Evolutionary conservation across 768 basidiomycete genomes (phyloP).

Genomic region (Myochromella boudieri): DNA sequence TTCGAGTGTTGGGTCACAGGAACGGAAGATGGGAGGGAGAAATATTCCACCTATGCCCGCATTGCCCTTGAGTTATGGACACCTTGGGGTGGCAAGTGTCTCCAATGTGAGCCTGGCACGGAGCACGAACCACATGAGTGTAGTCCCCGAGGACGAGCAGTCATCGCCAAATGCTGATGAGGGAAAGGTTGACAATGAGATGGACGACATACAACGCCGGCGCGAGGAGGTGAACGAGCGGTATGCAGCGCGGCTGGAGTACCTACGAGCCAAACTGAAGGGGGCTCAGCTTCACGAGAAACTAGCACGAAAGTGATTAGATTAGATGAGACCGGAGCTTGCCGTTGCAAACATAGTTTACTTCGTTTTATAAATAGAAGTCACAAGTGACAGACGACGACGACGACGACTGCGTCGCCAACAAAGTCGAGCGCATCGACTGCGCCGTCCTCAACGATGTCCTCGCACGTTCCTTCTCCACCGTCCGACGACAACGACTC

Average conservation of each 20-base stretch:
- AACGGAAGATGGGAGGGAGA: constrained; percentile 22
- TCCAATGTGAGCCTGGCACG: constrained; percentile 51
- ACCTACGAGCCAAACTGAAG: constrained; percentile 78
- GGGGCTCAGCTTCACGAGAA: constrained; percentile 85
- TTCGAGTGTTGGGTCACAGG: constrained; percentile 58
- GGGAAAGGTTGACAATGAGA: constrained; percentile 50
- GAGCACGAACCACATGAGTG: constrained; percentile 50
- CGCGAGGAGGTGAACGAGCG: constrained; percentile 69
- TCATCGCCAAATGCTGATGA: constrained; percentile 27
- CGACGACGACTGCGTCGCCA: constrained; percentile 1
- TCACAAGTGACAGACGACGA: constrained; percentile 6
- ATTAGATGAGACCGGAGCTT: constrained; percentile 27
- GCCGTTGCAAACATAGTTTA: constrained; percentile 24
- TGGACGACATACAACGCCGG: constrained; percentile 68
- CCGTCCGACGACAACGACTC: constrained; percentile 34
- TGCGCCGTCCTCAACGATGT: constrained; percentile 21
- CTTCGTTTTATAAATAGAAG: constrained; percentile 12
- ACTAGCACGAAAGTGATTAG: constrained; percentile 58
- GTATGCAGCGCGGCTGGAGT: constrained; percentile 77
- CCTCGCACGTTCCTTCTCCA: constrained; percentile 29
- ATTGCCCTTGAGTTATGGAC: constrained; percentile 28
- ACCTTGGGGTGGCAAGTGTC: constrained; percentile 32
- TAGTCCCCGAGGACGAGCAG: constrained; percentile 49
- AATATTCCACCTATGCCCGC: constrained; percentile 36
- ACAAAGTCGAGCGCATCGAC: constrained; percentile 14